These are phyloP conservation scores for Fragilariopsis cylindrus DNA, from an alignment of 108 stramenopile species.

Conservation along the genomic window DNA sequence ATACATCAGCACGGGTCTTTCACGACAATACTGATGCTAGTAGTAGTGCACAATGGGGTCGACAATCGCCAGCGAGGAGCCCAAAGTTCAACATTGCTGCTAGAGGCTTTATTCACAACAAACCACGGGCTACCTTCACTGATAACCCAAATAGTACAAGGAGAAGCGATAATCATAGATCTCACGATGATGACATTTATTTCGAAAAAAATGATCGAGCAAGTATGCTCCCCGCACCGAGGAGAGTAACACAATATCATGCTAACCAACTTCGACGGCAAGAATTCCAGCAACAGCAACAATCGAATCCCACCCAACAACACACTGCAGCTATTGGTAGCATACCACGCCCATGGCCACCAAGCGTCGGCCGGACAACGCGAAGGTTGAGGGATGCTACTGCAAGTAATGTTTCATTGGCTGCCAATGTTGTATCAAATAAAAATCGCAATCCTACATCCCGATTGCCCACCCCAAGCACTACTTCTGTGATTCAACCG, in stretches of 20 bases:
- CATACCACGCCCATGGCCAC: conserved; percentile 9
- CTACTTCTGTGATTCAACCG: not conserved
- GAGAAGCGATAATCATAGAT: too few species aligned
- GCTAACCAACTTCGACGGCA: conserved; percentile 1
- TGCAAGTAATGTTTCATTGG: conserved; percentile 28
- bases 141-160: too few species aligned
- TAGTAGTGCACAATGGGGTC: not conserved
- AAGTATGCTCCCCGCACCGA: not conserved
- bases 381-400: conserved; percentile 24
- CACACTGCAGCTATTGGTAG: not conserved
- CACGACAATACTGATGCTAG: not conserved
- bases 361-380: not conserved
- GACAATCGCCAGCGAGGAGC: not conserved
- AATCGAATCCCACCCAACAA: not conserved
- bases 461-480: not conserved
- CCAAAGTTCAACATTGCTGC: conserved; percentile 21
- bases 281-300: not conserved
- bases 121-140: not conserved
- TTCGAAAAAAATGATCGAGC: conserved; percentile 12
- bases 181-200: not conserved
- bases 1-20: not conserved
- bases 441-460: not conserved
- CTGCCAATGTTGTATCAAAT: not conserved
- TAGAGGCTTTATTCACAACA: conserved; percentile 13
- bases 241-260: conserved; percentile 25